phyloP scores from a whole-genome alignment of 352 stramenopile genomes.

The Pythium plurisporium region DNA sequence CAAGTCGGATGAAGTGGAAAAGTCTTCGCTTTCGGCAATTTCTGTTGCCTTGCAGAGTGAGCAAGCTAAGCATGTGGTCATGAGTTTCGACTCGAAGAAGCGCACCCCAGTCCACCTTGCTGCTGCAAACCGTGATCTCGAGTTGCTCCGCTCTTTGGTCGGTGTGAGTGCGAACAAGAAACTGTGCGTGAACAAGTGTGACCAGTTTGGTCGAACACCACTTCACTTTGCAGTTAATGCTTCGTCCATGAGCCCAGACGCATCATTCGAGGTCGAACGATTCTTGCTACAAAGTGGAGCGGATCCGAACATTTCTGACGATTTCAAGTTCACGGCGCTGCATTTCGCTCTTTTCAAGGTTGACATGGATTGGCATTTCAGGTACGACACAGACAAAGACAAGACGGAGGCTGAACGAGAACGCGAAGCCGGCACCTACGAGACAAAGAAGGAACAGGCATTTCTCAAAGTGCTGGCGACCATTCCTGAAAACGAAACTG shows the following conservation, averaged over 20 bases:
- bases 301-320: conserved; percentile 45
- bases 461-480: conserved; percentile 36
- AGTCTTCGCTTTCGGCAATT: conserved; percentile 37
- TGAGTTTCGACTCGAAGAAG: conserved; percentile 37
- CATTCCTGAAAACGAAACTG: conserved; percentile 42
- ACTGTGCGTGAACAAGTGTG: conserved; percentile 41
- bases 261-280: conserved; percentile 75
- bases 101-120: conserved; percentile 60
- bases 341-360: conserved; percentile 75
- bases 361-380: conserved; percentile 56
- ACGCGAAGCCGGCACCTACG: conserved; percentile 40
- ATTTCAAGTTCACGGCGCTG: conserved; percentile 51
- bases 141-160: conserved; percentile 49
- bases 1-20: conserved; percentile 9
- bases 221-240: conserved; percentile 75
- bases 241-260: conserved; percentile 58
- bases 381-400: conserved; percentile 34
- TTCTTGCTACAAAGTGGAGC: conserved; percentile 57
- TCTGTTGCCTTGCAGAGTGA: conserved; percentile 44
- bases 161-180: conserved; percentile 30
- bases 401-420: conserved; percentile 24
- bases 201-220: conserved; percentile 48
- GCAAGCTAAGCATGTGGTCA: conserved; percentile 38
- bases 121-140: conserved; percentile 53
- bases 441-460: conserved; percentile 37